These are phyloP conservation scores for Dactylonectria estremocensis DNA, from an alignment of 2,329 filamentous ascomycete species.

Conservation along the genomic window DNA sequence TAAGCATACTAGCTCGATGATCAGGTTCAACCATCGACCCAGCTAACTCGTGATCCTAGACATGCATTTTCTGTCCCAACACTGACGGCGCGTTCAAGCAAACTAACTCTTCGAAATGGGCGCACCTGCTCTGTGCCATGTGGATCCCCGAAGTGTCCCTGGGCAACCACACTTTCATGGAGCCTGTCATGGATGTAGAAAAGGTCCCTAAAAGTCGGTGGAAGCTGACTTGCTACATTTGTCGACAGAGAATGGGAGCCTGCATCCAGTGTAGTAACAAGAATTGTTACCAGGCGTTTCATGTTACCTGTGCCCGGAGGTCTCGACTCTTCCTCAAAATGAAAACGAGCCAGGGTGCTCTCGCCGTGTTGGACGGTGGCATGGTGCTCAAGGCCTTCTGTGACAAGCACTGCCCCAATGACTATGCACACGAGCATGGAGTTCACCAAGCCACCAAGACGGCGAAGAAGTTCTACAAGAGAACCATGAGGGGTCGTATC, in stretches of 20 bases:
- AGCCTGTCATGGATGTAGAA: conserved; percentile 97
- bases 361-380: conserved; percentile 83
- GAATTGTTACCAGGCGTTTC: conserved; percentile 96
- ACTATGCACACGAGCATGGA: conserved; percentile 89
- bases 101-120: conserved; percentile 96
- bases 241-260: conserved; percentile 96
- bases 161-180: conserved; percentile 97
- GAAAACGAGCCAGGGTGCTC: conserved; percentile 89
- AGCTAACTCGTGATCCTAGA: conserved; percentile 62
- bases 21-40: background rate
- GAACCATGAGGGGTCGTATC: conserved; percentile 87
- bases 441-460: conserved; percentile 85
- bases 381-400: conserved; percentile 95
- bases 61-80: conserved; percentile 98
- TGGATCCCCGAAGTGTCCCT: conserved; percentile 99
- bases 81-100: conserved; percentile 99
- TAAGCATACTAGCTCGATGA: conserved; percentile 58
- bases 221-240: conserved; percentile 96
- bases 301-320: conserved; percentile 93
- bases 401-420: conserved; percentile 91
- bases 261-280: conserved; percentile 99
- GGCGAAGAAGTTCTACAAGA: conserved; percentile 90
- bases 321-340: conserved; percentile 93
- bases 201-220: conserved; percentile 96
- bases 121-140: conserved; percentile 95